A percentile compares a stretch with the other conserved stretches of the same genome.
phyloP scores from a whole-genome alignment of 768 basidiomycete genomes.

The Panus rudis region DNA sequence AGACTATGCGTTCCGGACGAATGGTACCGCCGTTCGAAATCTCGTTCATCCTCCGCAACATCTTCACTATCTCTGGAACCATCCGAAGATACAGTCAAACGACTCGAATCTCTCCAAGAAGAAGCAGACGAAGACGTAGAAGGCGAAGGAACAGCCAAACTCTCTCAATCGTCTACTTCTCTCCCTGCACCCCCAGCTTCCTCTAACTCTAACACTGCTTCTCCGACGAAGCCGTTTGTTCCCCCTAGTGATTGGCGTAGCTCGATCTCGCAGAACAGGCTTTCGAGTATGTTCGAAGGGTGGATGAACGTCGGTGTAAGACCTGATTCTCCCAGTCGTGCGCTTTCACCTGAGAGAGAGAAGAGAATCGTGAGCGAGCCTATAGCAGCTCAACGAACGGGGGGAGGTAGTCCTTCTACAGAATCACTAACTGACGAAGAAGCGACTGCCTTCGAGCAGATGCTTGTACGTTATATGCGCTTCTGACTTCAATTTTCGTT shows the following conservation, averaged over 20 bases:
- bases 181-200: constrained; percentile 6
- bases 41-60: constrained; percentile 38
- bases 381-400: constrained; percentile 43
- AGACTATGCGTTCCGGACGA: constrained; percentile 70
- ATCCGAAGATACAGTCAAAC: constrained; percentile 44
- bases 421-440: constrained; percentile 23
- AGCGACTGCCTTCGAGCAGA: constrained; percentile 46
- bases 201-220: constrained; percentile 17
- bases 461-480: constrained; percentile 48
- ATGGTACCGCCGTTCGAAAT: constrained; percentile 70
- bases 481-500: not conserved
- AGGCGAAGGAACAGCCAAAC: constrained; percentile 60
- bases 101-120: constrained; percentile 43
- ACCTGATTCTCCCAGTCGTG: constrained; percentile 32
- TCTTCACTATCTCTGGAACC: constrained; percentile 36
- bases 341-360: constrained; percentile 27
- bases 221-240: constrained; percentile 8
- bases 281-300: constrained; percentile 61
- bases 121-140: constrained; percentile 37
- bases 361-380: constrained; percentile 69
- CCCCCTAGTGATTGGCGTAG: constrained; percentile 38
- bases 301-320: constrained; percentile 42
- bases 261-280: constrained; percentile 47
- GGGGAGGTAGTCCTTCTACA: constrained; percentile 24
- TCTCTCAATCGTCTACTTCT: constrained; percentile 25